Base-by-base conservation (phyloP, 176 grass and related monocot species). In the Guadua angustifolia region DNA sequence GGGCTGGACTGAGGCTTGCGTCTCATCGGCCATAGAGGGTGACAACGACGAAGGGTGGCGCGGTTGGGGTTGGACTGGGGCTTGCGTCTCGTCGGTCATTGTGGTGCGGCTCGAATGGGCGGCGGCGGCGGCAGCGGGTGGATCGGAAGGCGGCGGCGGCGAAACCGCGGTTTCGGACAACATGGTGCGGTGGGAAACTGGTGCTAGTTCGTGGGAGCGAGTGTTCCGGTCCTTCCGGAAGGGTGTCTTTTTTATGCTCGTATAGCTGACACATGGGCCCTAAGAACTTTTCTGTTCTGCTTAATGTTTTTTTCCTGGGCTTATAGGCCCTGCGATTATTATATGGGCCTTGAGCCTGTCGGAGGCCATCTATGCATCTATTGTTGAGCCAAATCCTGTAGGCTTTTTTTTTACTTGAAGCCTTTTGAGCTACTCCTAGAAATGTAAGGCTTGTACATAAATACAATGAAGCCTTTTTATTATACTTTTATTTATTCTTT, bases 111-210 rank as follows among this genome's bases (percentile, higher is more conserved):
- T 44, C 36, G 66, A 81, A 88, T 49, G 45, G 38, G 70, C 33
- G 18, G 44, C 76, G 39, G 83, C 79, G 58, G 66, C 45, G 71
- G 62, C 79, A 49, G 73, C 45, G 71, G 62, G 84, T 47, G 39
- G 84, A 65, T 59, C 55, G 29, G 81, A 51, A 50, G 70, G 24
- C 42, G n/a, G 51, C 87, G 70, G 86, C 86, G 88, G 88, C 68
- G 87, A 83, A 85, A 78, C 85, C 36, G 92, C 91, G 87, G 82
- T 76, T 85, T 88, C 74, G 60, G 86, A 79, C 49, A 78, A 81
- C 88, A 86, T 82, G 83, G 88, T 71, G 71, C 33, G 61, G 55
- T 29, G 36, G 46, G 66, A 26, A 53, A 33, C 74, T 7, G 73
- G 16, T 11, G 47, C 64, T 71, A 42, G 21, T 73, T 69, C 26